Percentiles rank a stretch among this genome's conserved stretches.
Conservation (phyloP, 176 grass and related monocot genomes). For the Chloris gayana region DNA sequence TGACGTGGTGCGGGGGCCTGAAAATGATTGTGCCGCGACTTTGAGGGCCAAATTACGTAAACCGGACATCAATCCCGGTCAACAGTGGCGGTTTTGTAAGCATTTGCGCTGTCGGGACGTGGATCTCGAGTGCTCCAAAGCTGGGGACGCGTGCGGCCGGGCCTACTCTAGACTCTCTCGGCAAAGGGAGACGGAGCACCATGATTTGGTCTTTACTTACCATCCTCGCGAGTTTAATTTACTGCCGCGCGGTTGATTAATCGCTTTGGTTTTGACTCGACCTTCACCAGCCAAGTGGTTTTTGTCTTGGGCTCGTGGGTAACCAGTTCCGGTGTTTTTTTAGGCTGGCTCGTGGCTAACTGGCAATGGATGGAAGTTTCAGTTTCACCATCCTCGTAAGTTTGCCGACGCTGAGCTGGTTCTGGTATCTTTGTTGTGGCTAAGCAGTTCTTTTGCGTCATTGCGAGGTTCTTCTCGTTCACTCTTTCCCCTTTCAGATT, state of each 20-base stretch:
- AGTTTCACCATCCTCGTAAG: no score
- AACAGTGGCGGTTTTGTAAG: slow-evolving; percentile 13
- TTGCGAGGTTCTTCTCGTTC: not conserved
- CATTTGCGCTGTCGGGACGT: slow-evolving; percentile 36
- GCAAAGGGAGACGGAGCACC: not conserved
- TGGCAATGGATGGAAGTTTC: no score
- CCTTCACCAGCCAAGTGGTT: not conserved
- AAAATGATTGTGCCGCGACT: slow-evolving; percentile 45
- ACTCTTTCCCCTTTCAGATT: not conserved
- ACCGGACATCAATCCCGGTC: not conserved
- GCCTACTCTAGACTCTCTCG: not conserved
- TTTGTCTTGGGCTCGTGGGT: no score
- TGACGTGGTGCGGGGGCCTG: slow-evolving; percentile 22
- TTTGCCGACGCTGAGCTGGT: no score
- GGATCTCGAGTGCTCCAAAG: slow-evolving; percentile 39
- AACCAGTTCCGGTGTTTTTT: no score
- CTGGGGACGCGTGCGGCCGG: not conserved
- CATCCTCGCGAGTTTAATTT: not conserved
- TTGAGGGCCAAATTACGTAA: not conserved
- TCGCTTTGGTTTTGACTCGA: not conserved
- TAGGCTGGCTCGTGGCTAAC: no score
- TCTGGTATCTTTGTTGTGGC: no score
- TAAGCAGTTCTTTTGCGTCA: no score
- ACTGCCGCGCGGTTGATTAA: not conserved
- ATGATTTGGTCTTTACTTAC: slow-evolving; percentile 10